phyloP scores from a whole-genome alignment of 306 rosid species.

The Cicer cuneatum region DNA sequence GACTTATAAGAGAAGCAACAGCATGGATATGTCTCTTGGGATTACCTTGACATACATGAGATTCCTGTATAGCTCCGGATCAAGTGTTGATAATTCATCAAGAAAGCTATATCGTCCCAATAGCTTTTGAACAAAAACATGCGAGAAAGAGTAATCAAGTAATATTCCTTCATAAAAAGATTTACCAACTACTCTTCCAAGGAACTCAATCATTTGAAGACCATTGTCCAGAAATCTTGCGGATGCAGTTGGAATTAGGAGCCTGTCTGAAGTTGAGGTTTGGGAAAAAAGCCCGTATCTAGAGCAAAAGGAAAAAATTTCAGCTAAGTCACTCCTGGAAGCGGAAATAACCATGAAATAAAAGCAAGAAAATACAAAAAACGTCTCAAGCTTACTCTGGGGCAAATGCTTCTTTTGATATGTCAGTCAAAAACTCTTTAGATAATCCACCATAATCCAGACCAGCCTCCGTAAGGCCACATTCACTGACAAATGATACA shows the following conservation, averaged over 20 bases:
- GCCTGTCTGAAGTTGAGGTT: slow-evolving; percentile 87
- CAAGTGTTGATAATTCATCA: slow-evolving; percentile 95
- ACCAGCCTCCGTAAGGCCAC: slow-evolving; percentile 98
- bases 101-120: slow-evolving; percentile 96
- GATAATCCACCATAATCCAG: slow-evolving; percentile 98
- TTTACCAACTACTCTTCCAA: slow-evolving; percentile 97
- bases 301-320: slow-evolving; percentile 43
- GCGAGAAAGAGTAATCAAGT: slow-evolving; percentile 95
- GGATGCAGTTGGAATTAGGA: slow-evolving; percentile 79
- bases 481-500: slow-evolving; percentile 96
- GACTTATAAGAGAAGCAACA: slow-evolving; percentile 33
- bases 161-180: slow-evolving; percentile 98
- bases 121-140: slow-evolving; percentile 88
- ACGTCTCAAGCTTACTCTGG: slow-evolving; percentile 75
- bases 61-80: slow-evolving; percentile 88
- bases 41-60: slow-evolving; percentile 97
- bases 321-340: slow-evolving; percentile 38
- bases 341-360: slow-evolving; percentile 39
- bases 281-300: slow-evolving; percentile 92
- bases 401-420: slow-evolving; percentile 86
- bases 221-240: slow-evolving; percentile 92
- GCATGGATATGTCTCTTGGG: slow-evolving; percentile 31
- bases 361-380: slow-evolving; percentile 37
- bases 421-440: slow-evolving; percentile 90
- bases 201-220: slow-evolving; percentile 96